Evolutionary conservation across 2,329 filamentous ascomycete species (phyloP), one percentile per base, ranked within the genome.

Genomic region (Scedosporium minutisporum): DNA sequence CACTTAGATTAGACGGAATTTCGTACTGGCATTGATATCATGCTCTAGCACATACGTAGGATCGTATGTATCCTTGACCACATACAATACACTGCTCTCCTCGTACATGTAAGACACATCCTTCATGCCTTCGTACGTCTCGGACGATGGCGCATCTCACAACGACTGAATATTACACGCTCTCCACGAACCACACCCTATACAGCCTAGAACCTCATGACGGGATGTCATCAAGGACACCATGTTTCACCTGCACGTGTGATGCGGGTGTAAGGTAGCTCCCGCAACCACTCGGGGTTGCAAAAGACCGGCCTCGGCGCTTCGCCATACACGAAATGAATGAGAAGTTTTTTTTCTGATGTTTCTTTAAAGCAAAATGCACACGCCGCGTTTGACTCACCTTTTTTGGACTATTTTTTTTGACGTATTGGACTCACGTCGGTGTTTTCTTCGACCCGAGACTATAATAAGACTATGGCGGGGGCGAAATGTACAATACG

Each of bases 321-420:
- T 61, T 61, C 60, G 46, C 60, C 60, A 61, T 46, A 61, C 48
- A 57, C 48, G n/a, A 21, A 38, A 61, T 23, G 51, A 14, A 23
- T 55, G 51, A 23, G 21, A 18, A 46, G 29, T 38, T 38, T 12
- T 48, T 23, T 55, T 14, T 6, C n/a, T 21, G 46, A 9, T 9
- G 46, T 18, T 7, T 14, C 18, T 48, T 48, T 3, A 5, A 48
- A n/a, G 1, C 44, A 29, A 14, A 23, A 23, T 55, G 23, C 7
- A 14, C 5, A 23, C 51, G 23, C 18, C 51, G 23, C 23, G 23
- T 27, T 23, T 27, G 18, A 55, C 18, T 55, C 23, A 55, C 12
- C 12, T 23, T 25, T 53, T 55, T 55, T 48, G 16, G 44, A 48
- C 16, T 7, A n/a, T 5, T 53, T 3, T 51, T 23, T 55, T 55